phyloP scores from a whole-genome alignment of 345 rosid genomes.

The Citrus medica region DNA sequence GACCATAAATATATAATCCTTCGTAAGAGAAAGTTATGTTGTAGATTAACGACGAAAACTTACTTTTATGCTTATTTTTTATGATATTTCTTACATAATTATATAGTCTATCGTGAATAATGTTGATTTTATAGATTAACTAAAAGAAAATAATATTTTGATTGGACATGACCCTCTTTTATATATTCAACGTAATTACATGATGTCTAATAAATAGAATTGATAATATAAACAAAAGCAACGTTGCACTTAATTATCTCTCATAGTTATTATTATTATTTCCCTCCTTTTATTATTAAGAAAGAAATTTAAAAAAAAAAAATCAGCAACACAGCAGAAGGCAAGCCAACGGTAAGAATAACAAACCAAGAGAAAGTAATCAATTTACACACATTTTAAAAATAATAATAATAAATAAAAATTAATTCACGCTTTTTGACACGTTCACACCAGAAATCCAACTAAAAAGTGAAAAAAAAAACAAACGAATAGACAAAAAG shows the following conservation, averaged over 20 bases:
- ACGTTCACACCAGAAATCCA: neutral
- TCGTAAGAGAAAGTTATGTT: no score
- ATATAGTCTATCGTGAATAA: no score
- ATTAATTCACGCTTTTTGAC: neutral
- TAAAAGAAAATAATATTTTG: no score
- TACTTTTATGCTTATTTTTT: no score
- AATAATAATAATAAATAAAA: no score
- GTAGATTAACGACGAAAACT: no score
- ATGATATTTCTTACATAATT: no score
- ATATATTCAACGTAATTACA: no score
- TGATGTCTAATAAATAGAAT: neutral
- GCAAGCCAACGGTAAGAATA: neutral
- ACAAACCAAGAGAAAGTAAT: neutral
- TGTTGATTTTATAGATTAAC: no score
- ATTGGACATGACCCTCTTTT: neutral
- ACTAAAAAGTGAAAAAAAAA: neutral
- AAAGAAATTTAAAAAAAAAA: no score
- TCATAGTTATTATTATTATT: no score
- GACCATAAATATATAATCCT: accelerated
- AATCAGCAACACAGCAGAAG: neutral
- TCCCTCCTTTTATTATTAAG: neutral
- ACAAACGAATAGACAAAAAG: neutral
- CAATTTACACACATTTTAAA: neutral
- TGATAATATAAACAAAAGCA: no score
- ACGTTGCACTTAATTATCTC: neutral